Conservation (phyloP, 2,329 filamentous ascomycete species). For the Raffaelea albimanens region DNA sequence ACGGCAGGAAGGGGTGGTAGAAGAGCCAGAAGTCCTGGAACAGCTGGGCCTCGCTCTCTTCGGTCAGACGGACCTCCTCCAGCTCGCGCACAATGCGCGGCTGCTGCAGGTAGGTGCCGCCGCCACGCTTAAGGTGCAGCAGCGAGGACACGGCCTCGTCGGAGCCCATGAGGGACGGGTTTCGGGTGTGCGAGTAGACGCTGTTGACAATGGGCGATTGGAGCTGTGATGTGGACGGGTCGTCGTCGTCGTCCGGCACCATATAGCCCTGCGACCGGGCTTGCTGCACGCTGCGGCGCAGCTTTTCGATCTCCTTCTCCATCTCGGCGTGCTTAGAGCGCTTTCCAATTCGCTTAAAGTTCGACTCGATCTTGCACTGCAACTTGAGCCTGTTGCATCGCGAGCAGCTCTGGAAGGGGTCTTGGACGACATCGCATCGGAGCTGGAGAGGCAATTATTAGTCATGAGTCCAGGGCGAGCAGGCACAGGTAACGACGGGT, state of each 20-base stretch:
- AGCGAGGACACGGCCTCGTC: constrained; percentile 60
- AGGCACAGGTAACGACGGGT: too few relatives aligned
- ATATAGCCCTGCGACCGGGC: constrained; percentile 51
- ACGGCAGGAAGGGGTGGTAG: constrained; percentile 71
- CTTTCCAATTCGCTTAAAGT: constrained; percentile 76
- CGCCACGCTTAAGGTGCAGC: constrained; percentile 56
- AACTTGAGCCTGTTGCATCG: constrained; percentile 72
- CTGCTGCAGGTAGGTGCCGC: constrained; percentile 46
- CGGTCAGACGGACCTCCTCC: constrained; percentile 54
- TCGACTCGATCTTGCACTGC: constrained; percentile 77
- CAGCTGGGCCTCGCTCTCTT: constrained; percentile 52
- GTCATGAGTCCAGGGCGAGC: too few relatives aligned
- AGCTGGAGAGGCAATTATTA: too few relatives aligned
- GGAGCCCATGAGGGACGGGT: constrained; percentile 56
- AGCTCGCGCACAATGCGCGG: constrained; percentile 51
- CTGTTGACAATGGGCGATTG: constrained; percentile 48
- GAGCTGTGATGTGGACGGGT: constrained; percentile 33
- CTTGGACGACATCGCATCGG: constrained; percentile 75
- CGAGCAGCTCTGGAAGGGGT: constrained; percentile 68
- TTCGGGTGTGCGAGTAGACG: constrained; percentile 49
- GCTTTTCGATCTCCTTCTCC: constrained; percentile 69
- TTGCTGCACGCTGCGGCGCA: constrained; percentile 51
- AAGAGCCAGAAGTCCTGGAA: constrained; percentile 67
- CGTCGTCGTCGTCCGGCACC: constrained; percentile 36
- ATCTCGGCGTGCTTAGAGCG: constrained; percentile 76